Evolutionary conservation across 2,329 filamentous ascomycete species (phyloP).

Genomic region (Paecilomyces sp.): DNA sequence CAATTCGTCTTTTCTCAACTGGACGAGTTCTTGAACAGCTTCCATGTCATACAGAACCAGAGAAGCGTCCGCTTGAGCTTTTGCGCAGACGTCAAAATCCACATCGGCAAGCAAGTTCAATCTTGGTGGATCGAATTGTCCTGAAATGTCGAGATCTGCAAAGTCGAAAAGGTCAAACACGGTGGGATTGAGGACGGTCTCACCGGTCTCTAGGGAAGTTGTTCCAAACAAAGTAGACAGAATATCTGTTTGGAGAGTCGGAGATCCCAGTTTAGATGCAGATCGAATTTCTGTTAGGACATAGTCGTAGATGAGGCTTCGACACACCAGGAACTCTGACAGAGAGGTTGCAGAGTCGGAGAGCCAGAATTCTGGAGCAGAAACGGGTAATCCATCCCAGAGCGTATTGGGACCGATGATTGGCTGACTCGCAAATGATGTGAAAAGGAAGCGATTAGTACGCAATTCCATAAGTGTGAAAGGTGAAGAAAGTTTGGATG

Average conservation of each 20-base stretch:
- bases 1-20: conserved; percentile 40
- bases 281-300: conserved; percentile 76
- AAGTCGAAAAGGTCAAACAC: conserved; percentile 95
- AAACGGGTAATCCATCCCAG: conserved; percentile 65
- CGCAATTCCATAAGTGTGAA: conserved; percentile 75
- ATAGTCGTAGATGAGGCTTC: conserved; percentile 76
- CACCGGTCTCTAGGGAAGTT: conserved; percentile 59
- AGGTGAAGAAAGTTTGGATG: conserved; percentile 66
- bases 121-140: conserved; percentile 42
- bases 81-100: conserved; percentile 59
- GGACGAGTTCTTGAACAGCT: conserved; percentile 66
- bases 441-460: conserved; percentile 70
- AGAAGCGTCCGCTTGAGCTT: conserved; percentile 48
- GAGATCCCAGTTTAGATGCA: conserved; percentile 62
- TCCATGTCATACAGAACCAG: conserved; percentile 58
- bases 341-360: conserved; percentile 62
- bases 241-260: conserved; percentile 61
- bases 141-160: conserved; percentile 55
- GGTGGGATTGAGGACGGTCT: conserved; percentile 61
- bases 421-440: conserved; percentile 63
- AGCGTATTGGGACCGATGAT: conserved; percentile 61
- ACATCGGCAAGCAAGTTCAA: conserved; percentile 58
- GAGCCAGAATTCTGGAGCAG: conserved; percentile 60
- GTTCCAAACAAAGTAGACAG: conserved; percentile 64
- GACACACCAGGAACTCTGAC: conserved; percentile 68